phyloP scores from a whole-genome alignment of 2,329 filamentous ascomycete genomes.

The Diaporthe velutina region DNA sequence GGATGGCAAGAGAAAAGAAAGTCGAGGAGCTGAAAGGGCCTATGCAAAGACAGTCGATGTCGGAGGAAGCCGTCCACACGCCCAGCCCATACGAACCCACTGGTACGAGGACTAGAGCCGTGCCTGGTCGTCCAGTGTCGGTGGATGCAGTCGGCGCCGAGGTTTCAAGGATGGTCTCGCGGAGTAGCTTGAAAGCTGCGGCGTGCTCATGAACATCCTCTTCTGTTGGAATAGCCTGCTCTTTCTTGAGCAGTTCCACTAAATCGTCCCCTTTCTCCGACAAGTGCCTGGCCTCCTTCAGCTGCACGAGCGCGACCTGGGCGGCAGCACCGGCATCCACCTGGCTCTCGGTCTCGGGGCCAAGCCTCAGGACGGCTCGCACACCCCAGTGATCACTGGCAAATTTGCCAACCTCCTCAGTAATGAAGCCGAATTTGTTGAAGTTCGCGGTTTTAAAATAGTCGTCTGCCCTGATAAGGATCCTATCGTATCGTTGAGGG shows the following conservation, averaged over 20 bases:
- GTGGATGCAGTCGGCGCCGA: conserved; percentile 35
- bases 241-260: conserved; percentile 51
- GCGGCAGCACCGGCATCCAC: conserved; percentile 41
- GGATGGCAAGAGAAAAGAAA: conserved; percentile 71
- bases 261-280: conserved; percentile 53
- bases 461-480: conserved; percentile 63
- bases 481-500: conserved; percentile 76
- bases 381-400: conserved; percentile 73
- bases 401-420: conserved; percentile 43
- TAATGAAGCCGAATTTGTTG: conserved; percentile 68
- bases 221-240: conserved; percentile 60
- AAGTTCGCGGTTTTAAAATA: conserved; percentile 59
- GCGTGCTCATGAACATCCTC: conserved; percentile 57
- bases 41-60: conserved; percentile 76
- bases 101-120: conserved; percentile 65
- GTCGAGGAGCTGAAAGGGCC: conserved; percentile 70
- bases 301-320: conserved; percentile 50
- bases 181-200: conserved; percentile 60
- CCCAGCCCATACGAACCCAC: conserved; percentile 77
- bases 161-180: conserved; percentile 54
- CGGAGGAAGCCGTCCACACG: conserved; percentile 71
- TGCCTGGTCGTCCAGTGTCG: conserved; percentile 43
- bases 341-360: conserved; percentile 32
- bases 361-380: conserved; percentile 55
- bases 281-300: conserved; percentile 46